phyloP scores from a whole-genome alignment of 805 yeast species.

The Suhomyces xylopsoci region DNA sequence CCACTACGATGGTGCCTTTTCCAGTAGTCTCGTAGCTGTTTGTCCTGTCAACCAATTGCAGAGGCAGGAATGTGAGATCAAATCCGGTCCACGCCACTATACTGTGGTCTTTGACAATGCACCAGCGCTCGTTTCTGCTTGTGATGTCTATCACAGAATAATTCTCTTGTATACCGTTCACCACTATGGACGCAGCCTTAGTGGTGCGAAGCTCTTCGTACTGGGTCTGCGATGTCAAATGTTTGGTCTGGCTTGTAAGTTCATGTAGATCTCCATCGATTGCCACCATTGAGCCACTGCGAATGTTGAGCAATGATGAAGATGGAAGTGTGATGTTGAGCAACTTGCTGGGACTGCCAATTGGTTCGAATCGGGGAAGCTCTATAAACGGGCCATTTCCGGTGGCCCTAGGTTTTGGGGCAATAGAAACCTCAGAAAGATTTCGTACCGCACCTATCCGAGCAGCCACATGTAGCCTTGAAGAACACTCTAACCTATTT shows the following conservation, averaged over 20 bases:
- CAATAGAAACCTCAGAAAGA: not conserved
- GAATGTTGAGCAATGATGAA: conserved; percentile 34
- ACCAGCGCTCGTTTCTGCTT: conserved; percentile 36
- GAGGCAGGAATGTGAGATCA: conserved; percentile 21
- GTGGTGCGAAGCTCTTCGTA: conserved; percentile 33
- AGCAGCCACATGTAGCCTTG: not conserved
- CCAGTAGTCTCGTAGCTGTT: conserved; percentile 30
- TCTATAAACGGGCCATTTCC: conserved; percentile 48
- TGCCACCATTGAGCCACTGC: conserved; percentile 41
- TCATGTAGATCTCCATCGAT: conserved; percentile 40
- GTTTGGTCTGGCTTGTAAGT: conserved; percentile 15
- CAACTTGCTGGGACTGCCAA: conserved; percentile 38
- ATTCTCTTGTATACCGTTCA: conserved; percentile 32
- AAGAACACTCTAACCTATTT: not conserved
- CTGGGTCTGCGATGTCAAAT: conserved; percentile 8
- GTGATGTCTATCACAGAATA: conserved; percentile 35
- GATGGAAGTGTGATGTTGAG: conserved; percentile 45
- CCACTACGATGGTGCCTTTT: conserved; percentile 38
- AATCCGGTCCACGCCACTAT: conserved; percentile 50
- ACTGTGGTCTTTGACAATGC: conserved; percentile 30
- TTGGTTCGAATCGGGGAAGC: conserved; percentile 38
- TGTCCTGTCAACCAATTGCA: conserved; percentile 17
- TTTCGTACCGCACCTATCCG: not conserved
- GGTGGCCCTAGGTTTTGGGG: conserved; percentile 31
- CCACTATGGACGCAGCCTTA: conserved; percentile 29